Conservation (phyloP, 768 basidiomycete species). For the Podaxis sp. region DNA sequence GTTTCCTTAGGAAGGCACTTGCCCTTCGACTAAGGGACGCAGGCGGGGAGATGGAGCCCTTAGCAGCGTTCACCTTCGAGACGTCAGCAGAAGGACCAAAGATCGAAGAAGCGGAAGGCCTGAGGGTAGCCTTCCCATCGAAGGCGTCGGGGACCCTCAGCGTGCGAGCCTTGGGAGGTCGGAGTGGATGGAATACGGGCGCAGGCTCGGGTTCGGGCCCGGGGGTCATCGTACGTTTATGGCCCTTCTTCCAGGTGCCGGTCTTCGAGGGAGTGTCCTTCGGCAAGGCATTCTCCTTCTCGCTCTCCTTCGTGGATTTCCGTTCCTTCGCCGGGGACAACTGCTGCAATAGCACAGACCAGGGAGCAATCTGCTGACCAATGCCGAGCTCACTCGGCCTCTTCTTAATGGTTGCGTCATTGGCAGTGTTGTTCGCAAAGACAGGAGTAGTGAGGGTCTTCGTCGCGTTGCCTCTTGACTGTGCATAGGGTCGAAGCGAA, state of each 20-base stretch:
- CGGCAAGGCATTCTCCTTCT: constrained; percentile 23
- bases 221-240: constrained; percentile 58
- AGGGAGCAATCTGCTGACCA: constrained; percentile 64
- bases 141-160: constrained; percentile 8
- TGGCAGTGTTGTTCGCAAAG: constrained; percentile 10
- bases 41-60: constrained; percentile 7
- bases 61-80: background rate
- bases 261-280: constrained; percentile 19
- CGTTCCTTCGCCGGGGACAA: constrained; percentile 23
- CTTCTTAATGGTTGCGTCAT: constrained; percentile 5
- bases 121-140: constrained; percentile 9
- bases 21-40: constrained; percentile 12
- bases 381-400: constrained; percentile 25
- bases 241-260: constrained; percentile 25
- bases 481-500: constrained; percentile 29
- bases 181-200: constrained; percentile 59
- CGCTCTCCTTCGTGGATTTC: background rate
- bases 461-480: constrained; percentile 22
- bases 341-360: constrained; percentile 44
- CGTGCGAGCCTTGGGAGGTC: constrained; percentile 41
- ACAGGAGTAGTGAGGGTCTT: constrained; percentile 8
- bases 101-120: constrained; percentile 7
- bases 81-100: background rate
- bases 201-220: constrained; percentile 57
- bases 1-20: constrained; percentile 11